phyloP scores from a whole-genome alignment of 257 asterid species.

The Solanum commersonii region DNA sequence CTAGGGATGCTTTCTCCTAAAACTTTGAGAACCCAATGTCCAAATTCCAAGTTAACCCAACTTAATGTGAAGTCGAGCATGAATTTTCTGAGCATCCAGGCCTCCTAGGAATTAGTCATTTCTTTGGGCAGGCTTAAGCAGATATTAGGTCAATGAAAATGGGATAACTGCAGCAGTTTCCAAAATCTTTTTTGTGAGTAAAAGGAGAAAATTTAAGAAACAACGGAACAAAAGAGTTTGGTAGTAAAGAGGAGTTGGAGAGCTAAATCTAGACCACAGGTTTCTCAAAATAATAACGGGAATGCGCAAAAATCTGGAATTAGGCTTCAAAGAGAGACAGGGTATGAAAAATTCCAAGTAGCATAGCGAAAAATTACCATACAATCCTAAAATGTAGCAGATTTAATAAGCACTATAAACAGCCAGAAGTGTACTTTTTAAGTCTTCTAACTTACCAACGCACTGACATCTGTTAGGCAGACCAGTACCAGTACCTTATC shows the following conservation, averaged over 20 bases:
- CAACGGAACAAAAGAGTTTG: neutral
- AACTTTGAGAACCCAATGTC: neutral
- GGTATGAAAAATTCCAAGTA: neutral
- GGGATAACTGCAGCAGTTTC: neutral
- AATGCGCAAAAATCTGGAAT: neutral
- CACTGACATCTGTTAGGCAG: neutral
- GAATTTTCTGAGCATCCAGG: neutral
- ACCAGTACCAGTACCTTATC: neutral
- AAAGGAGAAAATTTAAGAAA: neutral
- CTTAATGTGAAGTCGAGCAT: neutral
- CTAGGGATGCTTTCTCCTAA: neutral
- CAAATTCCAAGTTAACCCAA: neutral
- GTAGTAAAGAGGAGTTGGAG: neutral
- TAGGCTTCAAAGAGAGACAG: neutral
- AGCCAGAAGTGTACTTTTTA: neutral
- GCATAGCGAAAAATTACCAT: neutral
- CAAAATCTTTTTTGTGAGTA: neutral
- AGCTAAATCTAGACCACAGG: neutral
- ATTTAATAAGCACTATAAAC: neutral
- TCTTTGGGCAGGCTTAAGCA: neutral
- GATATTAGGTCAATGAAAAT: neutral
- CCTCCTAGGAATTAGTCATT: neutral
- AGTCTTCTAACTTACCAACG: neutral
- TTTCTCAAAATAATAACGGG: neutral
- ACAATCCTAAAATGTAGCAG: neutral